Evolutionary conservation across 2,329 filamentous ascomycete species (phyloP).

Genomic region (Exophiala dermatitidis): DNA sequence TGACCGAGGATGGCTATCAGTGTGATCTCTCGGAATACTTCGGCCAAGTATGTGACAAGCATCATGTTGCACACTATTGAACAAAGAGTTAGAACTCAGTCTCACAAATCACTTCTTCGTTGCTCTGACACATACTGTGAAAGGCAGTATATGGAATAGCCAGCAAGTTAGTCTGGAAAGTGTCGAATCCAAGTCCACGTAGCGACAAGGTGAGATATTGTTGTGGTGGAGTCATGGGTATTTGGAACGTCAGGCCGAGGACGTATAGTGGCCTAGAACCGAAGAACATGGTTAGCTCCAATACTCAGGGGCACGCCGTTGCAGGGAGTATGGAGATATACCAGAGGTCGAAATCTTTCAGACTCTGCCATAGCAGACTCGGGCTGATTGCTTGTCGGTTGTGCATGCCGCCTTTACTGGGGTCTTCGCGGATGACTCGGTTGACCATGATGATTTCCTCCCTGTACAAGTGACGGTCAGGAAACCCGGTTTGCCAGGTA

Average conservation of each 20-base stretch:
- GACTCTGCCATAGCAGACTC: constrained; percentile 50
- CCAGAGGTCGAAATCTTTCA: constrained; percentile 57
- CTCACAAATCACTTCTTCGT: too few relatives aligned
- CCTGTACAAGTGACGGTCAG: constrained; percentile 16
- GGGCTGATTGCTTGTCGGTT: constrained; percentile 51
- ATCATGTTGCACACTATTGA: background rate
- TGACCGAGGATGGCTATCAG: constrained; percentile 45
- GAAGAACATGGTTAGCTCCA: background rate
- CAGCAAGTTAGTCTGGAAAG: constrained; percentile 57
- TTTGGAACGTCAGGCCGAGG: constrained; percentile 48
- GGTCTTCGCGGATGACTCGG: constrained; percentile 52
- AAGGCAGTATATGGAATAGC: constrained; percentile 53
- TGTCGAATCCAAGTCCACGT: constrained; percentile 50
- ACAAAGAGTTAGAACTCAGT: too few relatives aligned
- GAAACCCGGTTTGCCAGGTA: background rate
- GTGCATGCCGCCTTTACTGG: constrained; percentile 54
- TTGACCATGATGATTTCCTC: constrained; percentile 58
- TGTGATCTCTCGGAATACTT: background rate
- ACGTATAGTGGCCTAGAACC: constrained; percentile 41
- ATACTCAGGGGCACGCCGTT: background rate
- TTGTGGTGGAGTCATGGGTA: constrained; percentile 46
- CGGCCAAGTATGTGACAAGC: background rate
- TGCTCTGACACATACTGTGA: constrained; percentile 35
- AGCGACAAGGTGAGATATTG: constrained; percentile 56
- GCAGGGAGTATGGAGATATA: background rate